Base-by-base conservation (phyloP, 1,139 yeast genomes). In the Groenewaldozyma sp. region DNA sequence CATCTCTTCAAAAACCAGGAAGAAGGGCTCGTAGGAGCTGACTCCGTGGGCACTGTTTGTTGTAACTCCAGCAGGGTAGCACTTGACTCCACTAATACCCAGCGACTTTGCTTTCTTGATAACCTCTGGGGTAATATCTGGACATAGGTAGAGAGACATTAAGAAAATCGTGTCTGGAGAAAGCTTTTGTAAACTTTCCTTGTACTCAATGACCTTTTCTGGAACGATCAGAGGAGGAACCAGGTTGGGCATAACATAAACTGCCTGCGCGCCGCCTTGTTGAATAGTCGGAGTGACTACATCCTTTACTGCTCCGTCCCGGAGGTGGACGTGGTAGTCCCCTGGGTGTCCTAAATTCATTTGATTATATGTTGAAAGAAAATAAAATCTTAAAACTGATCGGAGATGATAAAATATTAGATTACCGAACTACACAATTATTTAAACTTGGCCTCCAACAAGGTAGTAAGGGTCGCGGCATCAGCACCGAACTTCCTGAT, bases 31-130 rank as follows among this genome's bases (percentile, higher is more conserved):
- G 60, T 91, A 91, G 55, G 91, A 94, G 52, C 87, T 84, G 27
- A 91, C 96, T 34, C 98, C 98, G 40, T 60, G 63, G n/a, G 80
- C 84, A 5, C 95, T 84, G 64, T 91, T 93, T 37, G 99, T 91
- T 11, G 99, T 91, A 26, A 93, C 99, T 36, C 99, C 99, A 1
- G 97, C 96, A 24, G 98, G 98, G 58, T 93, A 91, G 60, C 95
- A 87, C 60, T 91, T 93, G 48, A 87, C 82, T 31, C 82, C 78
- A 29, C 87, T 76, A 39, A 80, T 80, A 2, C 80, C 80, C 11
- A 64, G 57, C 44, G 70, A 60, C n/a, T 91, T 93, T 24, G 96
- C 96, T 51, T 76, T 73, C 41, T 73, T 76, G 43, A 91, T 78
- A 34, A 86, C 67, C 49, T 83, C 94, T 0, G 97, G 96, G 0